Evolutionary conservation across 2,329 filamentous ascomycete species (phyloP), one percentile per base, ranked within the genome.

Genomic region (Hirsutella minnesotensis): DNA sequence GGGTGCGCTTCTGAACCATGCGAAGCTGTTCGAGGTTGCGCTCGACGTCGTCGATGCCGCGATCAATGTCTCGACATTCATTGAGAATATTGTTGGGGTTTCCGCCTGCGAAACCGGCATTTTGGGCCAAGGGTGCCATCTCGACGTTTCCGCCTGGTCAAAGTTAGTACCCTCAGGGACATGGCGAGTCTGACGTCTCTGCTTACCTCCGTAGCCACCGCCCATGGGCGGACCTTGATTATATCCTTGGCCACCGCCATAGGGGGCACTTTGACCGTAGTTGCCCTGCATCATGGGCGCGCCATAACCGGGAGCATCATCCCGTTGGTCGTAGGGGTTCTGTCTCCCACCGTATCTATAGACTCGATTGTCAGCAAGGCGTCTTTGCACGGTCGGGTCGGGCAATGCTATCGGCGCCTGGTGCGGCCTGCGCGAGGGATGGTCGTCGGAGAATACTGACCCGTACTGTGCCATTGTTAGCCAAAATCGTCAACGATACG

Each of bases 81-180:
- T 94, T 86, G 46, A 95, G 74, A 51, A 94, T 83, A 44, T 77
- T 77, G 58, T 86, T 88, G 36, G 83, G 79, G 60, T 88, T 77
- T 52, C 64, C 54, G 39, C 61, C 59, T 34, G 59, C 69, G 41
- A 72, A 62, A 40, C 66, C 56, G 39, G 66, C 69, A 46, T 72
- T 73, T 47, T 73, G 71, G 37, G 69, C 62, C 38, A 85, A 72
- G 12, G 81, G 73, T 38, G 76, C 75, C 81, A 88, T 84, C 64
- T 89, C 84, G 52, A 86, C 78, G 53, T 75, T 72, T 54, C 65
- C 60, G 36, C 63, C 67, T 66, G 51, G 46, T n/a, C 33, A n/a
- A 9, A 8, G 33, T 35, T n/a, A 35, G 33, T 19, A 18, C 16
- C 9, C 5, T 35, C 13, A 16, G n/a, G 5, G 33, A 16, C 9